These are phyloP conservation scores for Aspergillus puulaauensis DNA, from an alignment of 2,329 filamentous ascomycete species.

Conservation along the genomic window DNA sequence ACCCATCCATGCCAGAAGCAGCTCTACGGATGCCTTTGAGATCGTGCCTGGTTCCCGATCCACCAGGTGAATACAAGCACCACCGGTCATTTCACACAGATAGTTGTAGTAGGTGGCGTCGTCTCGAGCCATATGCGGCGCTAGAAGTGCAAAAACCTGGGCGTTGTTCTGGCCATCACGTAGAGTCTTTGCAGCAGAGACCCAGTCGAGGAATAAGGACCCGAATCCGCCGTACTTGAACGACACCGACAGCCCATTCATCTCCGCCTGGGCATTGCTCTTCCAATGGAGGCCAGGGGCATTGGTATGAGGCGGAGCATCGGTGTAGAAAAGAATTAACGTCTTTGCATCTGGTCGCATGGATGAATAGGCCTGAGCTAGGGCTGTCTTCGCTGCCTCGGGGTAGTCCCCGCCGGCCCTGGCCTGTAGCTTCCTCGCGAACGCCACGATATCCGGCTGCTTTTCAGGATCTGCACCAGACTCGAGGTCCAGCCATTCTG, in stretches of 20 bases:
- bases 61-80: constrained; percentile 39
- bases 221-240: constrained; percentile 34
- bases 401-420: constrained; percentile 45
- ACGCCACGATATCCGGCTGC: constrained; percentile 36
- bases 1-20: constrained; percentile 49
- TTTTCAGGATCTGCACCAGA: constrained; percentile 6
- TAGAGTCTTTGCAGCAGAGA: constrained; percentile 37
- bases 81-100: constrained; percentile 45
- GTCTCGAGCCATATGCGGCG: constrained; percentile 10
- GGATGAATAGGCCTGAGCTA: constrained; percentile 47
- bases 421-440: constrained; percentile 34
- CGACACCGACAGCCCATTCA: neutral
- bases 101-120: constrained; percentile 41
- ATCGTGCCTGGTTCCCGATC: constrained; percentile 30
- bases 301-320: constrained; percentile 51
- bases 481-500: constrained; percentile 44
- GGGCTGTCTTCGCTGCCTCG: constrained; percentile 51
- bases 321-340: constrained; percentile 50
- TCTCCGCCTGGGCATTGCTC: neutral
- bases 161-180: constrained; percentile 23
- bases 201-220: constrained; percentile 47
- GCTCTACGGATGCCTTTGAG: constrained; percentile 43
- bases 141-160: constrained; percentile 47
- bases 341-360: constrained; percentile 52
- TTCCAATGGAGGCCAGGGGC: constrained; percentile 18